phyloP scores from a whole-genome alignment of 352 stramenopile genomes.

The Blastocystis sp. region DNA sequence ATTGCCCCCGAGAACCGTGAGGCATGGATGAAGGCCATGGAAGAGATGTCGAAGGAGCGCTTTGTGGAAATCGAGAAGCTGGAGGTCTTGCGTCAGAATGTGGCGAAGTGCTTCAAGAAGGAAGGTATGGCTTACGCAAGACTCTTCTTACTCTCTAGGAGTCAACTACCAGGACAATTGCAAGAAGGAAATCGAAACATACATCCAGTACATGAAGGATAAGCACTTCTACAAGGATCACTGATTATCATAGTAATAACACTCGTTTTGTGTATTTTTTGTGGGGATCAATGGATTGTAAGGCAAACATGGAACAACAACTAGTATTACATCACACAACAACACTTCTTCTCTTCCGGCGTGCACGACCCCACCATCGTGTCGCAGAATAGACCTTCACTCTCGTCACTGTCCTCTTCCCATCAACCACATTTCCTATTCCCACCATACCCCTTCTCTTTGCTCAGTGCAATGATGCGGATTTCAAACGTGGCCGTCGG shows the following conservation, averaged over 20 bases:
- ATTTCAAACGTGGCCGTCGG: conserved; percentile 29
- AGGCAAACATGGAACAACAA: not conserved
- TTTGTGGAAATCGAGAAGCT: conserved; percentile 52
- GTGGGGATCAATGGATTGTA: not conserved
- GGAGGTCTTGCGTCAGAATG: conserved; percentile 31
- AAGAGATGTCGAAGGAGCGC: conserved; percentile 51
- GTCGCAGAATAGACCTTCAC: conserved; percentile 11
- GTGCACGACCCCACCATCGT: conserved; percentile 30
- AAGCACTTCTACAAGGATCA: conserved; percentile 10
- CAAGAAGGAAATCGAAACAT: conserved; percentile 36
- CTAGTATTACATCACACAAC: not conserved
- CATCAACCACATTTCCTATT: not conserved
- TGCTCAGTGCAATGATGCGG: not conserved
- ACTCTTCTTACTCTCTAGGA: not conserved
- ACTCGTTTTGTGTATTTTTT: not conserved
- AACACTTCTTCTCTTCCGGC: conserved; percentile 16
- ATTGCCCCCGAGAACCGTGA: conserved; percentile 55
- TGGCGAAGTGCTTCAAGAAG: conserved; percentile 52
- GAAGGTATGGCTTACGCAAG: conserved; percentile 8
- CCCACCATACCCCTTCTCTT: not conserved
- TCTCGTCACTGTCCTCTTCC: conserved; percentile 29
- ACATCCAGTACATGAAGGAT: conserved; percentile 34
- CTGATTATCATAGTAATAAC: not conserved
- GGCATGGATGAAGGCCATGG: conserved; percentile 34
- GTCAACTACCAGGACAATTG: conserved; percentile 54